These are phyloP conservation scores for Trichosporon coremiiforme DNA, from an alignment of 1,284 basidiomycete genomes.

Conservation along the genomic window DNA sequence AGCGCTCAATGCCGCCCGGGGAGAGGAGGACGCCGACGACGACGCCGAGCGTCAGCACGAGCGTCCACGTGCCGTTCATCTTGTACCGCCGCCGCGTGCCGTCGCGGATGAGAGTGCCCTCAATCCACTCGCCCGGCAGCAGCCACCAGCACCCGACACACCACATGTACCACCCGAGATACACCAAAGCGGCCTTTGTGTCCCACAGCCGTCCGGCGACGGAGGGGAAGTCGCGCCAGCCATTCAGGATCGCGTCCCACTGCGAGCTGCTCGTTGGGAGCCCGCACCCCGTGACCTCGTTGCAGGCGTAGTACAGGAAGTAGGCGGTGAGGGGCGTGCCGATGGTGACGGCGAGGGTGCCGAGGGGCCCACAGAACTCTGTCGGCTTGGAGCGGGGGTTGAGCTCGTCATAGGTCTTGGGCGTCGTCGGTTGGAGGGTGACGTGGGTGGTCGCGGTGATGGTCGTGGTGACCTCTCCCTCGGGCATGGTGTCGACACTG, in stretches of 20 bases:
- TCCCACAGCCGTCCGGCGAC: conserved; percentile 68
- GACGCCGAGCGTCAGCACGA: conserved; percentile 75
- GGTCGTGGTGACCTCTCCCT: conserved; percentile 41
- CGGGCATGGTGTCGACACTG: background rate
- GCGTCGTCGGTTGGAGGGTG: conserved; percentile 44
- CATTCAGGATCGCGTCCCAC: conserved; percentile 29
- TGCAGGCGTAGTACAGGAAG: conserved; percentile 81
- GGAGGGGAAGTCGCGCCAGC: conserved; percentile 38
- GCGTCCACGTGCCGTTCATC: conserved; percentile 94
- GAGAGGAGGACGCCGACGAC: conserved; percentile 65
- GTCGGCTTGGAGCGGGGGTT: conserved; percentile 63
- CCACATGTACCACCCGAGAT: conserved; percentile 88
- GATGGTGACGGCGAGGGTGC: conserved; percentile 72
- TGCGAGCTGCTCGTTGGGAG: conserved; percentile 43
- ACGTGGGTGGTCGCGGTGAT: conserved; percentile 53
- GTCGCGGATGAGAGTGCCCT: conserved; percentile 75
- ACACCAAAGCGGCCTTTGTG: conserved; percentile 71
- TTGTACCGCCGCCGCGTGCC: conserved; percentile 83
- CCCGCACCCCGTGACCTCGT: conserved; percentile 70
- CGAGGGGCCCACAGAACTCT: conserved; percentile 85
- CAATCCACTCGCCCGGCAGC: conserved; percentile 82
- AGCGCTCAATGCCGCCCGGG: conserved; percentile 72
- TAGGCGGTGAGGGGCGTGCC: conserved; percentile 75
- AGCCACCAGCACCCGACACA: conserved; percentile 78
- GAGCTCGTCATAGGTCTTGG: conserved; percentile 53